These are phyloP conservation scores for Paraglomus occultum DNA, from an alignment of 192 early-diverging fungal species.

Conservation along the genomic window DNA sequence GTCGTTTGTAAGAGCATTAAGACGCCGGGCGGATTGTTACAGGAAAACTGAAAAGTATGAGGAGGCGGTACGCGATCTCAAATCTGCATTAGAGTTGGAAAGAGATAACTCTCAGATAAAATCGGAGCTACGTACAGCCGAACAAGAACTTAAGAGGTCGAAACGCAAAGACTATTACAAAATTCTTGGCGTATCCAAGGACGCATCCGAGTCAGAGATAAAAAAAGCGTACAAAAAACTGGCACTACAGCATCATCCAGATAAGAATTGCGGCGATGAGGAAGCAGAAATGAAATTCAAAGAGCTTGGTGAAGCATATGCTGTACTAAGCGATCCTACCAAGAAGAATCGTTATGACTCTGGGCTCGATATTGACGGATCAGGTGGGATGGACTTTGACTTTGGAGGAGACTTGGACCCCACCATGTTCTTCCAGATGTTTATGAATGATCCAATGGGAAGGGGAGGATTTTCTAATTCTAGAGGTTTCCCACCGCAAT, in stretches of 20 bases:
- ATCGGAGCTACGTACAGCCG: slow-evolving; percentile 50
- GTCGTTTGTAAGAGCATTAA: slow-evolving; percentile 70
- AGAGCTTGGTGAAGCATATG: slow-evolving; percentile 79
- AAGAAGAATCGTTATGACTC: slow-evolving; percentile 81
- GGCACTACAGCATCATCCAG: slow-evolving; percentile 88
- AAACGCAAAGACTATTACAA: slow-evolving; percentile 96
- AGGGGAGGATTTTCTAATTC: slow-evolving; percentile 7
- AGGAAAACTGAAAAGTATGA: slow-evolving; percentile 72
- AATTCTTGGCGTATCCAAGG: slow-evolving; percentile 74
- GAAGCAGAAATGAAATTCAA: slow-evolving; percentile 80
- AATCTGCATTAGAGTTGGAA: slow-evolving; percentile 55
- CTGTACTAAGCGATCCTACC: slow-evolving; percentile 71
- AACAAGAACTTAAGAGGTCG: slow-evolving; percentile 66
- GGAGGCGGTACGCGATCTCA: slow-evolving; percentile 80
- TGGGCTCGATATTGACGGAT: slow-evolving; percentile 77
- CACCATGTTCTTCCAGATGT: slow-evolving; percentile 56
- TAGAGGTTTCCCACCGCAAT: background rate
- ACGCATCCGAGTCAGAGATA: slow-evolving; percentile 75
- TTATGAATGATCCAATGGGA: slow-evolving; percentile 39
- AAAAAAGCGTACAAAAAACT: slow-evolving; percentile 83
- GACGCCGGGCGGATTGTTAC: slow-evolving; percentile 72
- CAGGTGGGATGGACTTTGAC: slow-evolving; percentile 36
- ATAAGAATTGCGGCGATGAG: slow-evolving; percentile 74
- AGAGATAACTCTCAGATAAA: slow-evolving; percentile 53
- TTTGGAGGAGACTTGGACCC: slow-evolving; percentile 54